Conservation (phyloP, 495 filamentous ascomycete species). For the Copromyces sp. region DNA sequence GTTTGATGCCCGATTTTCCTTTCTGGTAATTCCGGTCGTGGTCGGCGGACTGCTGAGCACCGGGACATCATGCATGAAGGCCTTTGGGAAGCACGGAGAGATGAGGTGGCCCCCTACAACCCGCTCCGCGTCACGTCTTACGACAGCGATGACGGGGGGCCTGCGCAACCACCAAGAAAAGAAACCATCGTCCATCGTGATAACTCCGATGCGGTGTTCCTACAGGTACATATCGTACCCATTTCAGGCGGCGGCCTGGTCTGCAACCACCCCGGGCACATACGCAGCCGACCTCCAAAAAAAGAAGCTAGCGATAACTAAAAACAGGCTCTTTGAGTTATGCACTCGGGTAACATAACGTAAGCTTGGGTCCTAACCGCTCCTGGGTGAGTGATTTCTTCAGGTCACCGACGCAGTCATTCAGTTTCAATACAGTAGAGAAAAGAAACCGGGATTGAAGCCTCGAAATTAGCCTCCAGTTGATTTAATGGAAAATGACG, state of each 20-base stretch:
- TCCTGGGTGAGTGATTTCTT: neutral
- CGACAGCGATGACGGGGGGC: neutral
- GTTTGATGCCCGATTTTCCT: neutral
- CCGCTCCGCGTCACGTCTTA: neutral
- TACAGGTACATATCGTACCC: neutral
- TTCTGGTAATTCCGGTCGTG: neutral
- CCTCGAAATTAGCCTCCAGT: neutral
- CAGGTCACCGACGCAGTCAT: neutral
- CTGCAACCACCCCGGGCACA: neutral
- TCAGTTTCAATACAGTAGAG: neutral
- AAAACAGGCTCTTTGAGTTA: neutral
- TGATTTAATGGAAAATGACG: neutral
- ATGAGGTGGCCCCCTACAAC: neutral
- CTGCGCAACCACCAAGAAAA: neutral
- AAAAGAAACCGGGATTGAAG: neutral
- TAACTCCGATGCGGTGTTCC: neutral
- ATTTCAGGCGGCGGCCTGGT: neutral
- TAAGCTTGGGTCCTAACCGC: neutral
- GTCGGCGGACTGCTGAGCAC: neutral
- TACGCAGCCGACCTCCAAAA: neutral
- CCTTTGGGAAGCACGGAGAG: neutral
- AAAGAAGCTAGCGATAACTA: neutral
- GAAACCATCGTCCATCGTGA: neutral
- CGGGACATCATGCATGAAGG: neutral
- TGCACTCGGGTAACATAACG: neutral